Conservation (phyloP, 768 basidiomycete genomes). For the Mrakia hoshinonis region DNA sequence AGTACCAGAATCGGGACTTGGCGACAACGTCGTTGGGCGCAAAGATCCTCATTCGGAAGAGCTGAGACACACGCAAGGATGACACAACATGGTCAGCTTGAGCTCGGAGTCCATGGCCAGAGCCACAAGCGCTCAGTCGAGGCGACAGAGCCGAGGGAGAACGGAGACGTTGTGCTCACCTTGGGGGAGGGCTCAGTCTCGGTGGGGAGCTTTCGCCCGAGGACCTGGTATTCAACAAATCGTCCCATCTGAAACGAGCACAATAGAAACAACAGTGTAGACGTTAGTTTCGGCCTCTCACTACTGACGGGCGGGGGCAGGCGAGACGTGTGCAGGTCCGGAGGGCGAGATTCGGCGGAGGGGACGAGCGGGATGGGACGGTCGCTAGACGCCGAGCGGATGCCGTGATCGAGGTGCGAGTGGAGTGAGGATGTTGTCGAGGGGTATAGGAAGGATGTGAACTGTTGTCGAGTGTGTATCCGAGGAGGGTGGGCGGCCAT, state of each 20-base stretch:
- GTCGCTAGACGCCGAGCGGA: not conserved
- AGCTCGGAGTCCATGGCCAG: too few species aligned
- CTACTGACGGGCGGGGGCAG: too few species aligned
- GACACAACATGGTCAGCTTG: too few species aligned
- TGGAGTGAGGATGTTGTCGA: not conserved
- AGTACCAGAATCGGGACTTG: constrained; percentile 99
- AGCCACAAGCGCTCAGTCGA: too few species aligned
- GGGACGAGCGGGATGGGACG: not conserved
- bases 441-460: not conserved
- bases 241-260: constrained; percentile 41
- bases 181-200: constrained; percentile 88
- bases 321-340: not conserved
- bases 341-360: too few species aligned
- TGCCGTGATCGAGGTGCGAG: not conserved
- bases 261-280: not conserved
- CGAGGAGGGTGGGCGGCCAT: too few species aligned
- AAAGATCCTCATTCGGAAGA: constrained; percentile 58
- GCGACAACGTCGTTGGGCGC: constrained; percentile 97
- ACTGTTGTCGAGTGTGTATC: too few species aligned
- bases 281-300: not conserved
- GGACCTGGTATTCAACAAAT: constrained; percentile 80
- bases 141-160: not conserved
- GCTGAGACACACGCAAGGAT: not conserved
- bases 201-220: constrained; percentile 93
- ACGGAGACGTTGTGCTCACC: constrained; percentile 45